Conservation (phyloP, 2,329 filamentous ascomycete species). For the Aspergillus tamarii region DNA sequence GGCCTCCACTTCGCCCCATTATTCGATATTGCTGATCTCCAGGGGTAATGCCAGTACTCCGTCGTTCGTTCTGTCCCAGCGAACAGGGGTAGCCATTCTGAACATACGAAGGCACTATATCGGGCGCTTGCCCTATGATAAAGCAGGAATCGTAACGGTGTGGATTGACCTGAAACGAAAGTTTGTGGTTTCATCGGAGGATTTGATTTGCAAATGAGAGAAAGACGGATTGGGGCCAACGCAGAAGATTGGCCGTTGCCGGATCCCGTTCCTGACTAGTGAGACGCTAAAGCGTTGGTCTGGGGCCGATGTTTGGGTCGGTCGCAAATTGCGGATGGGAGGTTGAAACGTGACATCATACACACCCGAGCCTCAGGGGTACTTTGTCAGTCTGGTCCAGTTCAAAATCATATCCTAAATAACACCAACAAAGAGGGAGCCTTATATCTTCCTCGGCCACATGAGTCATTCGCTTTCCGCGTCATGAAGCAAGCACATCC, state of each 20-base stretch:
- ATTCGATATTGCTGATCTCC: slow-evolving; percentile 13
- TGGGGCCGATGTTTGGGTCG: slow-evolving; percentile 5
- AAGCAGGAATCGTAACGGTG: not conserved
- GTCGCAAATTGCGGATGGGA: slow-evolving; percentile 9
- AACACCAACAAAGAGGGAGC: not conserved
- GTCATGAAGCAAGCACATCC: not conserved
- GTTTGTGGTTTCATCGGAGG: slow-evolving; percentile 2
- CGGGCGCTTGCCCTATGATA: slow-evolving; percentile 6
- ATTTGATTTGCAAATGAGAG: slow-evolving; percentile 4
- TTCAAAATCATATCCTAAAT: not conserved
- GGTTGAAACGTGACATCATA: slow-evolving; percentile 14
- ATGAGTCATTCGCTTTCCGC: not conserved
- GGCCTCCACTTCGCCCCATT: slow-evolving; percentile 12
- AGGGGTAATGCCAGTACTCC: slow-evolving; percentile 14
- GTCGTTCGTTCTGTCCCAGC: slow-evolving; percentile 3
- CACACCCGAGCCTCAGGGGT: not conserved
- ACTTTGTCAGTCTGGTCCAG: not conserved
- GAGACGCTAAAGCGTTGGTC: slow-evolving; percentile 1
- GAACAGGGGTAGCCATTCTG: slow-evolving; percentile 4
- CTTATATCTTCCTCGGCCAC: not conserved
- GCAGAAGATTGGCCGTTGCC: not conserved
- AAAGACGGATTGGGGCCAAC: not conserved
- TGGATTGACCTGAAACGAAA: slow-evolving; percentile 2
- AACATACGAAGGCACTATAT: slow-evolving; percentile 8
- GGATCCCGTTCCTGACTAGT: slow-evolving; percentile 15